Evolutionary conservation across 495 filamentous ascomycete genomes (phyloP), one percentile per base, ranked within the genome.

Genomic region (Thozetella sp.): DNA sequence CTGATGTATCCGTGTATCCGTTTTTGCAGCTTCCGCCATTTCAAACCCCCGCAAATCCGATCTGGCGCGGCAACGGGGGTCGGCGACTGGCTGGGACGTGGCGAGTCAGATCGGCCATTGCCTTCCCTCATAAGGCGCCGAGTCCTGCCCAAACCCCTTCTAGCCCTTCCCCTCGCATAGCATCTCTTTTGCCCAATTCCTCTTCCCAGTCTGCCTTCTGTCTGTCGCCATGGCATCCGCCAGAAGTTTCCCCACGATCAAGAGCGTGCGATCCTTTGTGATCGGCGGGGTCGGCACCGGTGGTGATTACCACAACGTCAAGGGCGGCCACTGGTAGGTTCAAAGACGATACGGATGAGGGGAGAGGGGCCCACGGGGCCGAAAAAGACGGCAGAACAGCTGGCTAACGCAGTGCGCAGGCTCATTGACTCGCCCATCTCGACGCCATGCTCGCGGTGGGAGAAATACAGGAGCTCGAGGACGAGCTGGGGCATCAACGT

Each of bases 401-500:
- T 1, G 2, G 40, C 25, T 59, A n/a, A 45, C 56, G 61, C 22
- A 53, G 34, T 2, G 48, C 22, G 3, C 52, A 87, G 84, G 93
- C 77, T 97, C 63, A 88, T 97, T 65, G 93, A 97, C 72, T 88
- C 89, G 58, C 88, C 91, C 59, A 97, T 97, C 69, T 90, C 93
- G 0, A 97, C 91, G 15, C 93, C 93, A 0, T 96, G 94, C 85
- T 93, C 93, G 40, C 78, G 84, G 66, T 97, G 92, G 84, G 90
- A 93, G 59, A 78, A 94, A 64, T 97, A 96, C 74, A 86, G 93
- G 51, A 83, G 87, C 46, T 96, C 93, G 30, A 80, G 93, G 55
- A 96, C 93, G 40, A 93, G 89, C 65, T 97, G 93, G 92, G 93
- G 93, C 24, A 97, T 97, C 81, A 97, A 97, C 63, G 93, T 97